Evolutionary conservation across 1,139 yeast genomes (phyloP).

Genomic region (Suhomyces bokatorum): DNA sequence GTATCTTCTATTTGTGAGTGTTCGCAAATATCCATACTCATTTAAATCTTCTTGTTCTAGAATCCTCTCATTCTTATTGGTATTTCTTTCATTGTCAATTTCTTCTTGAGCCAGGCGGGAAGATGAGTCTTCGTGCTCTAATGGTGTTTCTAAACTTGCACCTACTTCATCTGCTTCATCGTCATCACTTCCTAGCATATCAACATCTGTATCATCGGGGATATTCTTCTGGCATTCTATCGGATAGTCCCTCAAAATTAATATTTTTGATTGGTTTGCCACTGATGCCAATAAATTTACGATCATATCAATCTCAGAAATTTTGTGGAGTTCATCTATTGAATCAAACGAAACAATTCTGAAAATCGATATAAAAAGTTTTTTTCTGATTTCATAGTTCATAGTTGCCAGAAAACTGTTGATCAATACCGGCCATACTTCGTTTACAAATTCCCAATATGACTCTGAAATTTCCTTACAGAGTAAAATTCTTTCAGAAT

Average conservation of each 20-base stretch:
- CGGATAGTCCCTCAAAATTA: slow-evolving; percentile 21
- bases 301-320: slow-evolving; percentile 32
- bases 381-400: slow-evolving; percentile 64
- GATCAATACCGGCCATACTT: slow-evolving; percentile 60
- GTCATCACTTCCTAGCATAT: slow-evolving; percentile 15
- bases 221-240: no score
- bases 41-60: not conserved
- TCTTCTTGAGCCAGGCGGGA: not conserved
- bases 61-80: no score
- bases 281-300: slow-evolving; percentile 64
- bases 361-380: slow-evolving; percentile 56
- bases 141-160: no score
- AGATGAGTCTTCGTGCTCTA: no score
- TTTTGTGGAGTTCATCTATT: slow-evolving; percentile 20
- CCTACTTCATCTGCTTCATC: slow-evolving; percentile 4
- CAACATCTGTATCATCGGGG: slow-evolving; percentile 14
- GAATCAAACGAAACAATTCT: slow-evolving; percentile 46
- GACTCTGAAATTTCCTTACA: slow-evolving; percentile 28
- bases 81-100: not conserved
- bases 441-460: slow-evolving; percentile 46
- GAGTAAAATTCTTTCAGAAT: slow-evolving; percentile 29
- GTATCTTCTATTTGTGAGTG: not conserved
- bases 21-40: not conserved
- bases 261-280: slow-evolving; percentile 57
- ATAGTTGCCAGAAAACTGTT: slow-evolving; percentile 76